These are phyloP conservation scores for Rhynchosporium secalis DNA, from an alignment of 2,329 filamentous ascomycete genomes.

Conservation along the genomic window DNA sequence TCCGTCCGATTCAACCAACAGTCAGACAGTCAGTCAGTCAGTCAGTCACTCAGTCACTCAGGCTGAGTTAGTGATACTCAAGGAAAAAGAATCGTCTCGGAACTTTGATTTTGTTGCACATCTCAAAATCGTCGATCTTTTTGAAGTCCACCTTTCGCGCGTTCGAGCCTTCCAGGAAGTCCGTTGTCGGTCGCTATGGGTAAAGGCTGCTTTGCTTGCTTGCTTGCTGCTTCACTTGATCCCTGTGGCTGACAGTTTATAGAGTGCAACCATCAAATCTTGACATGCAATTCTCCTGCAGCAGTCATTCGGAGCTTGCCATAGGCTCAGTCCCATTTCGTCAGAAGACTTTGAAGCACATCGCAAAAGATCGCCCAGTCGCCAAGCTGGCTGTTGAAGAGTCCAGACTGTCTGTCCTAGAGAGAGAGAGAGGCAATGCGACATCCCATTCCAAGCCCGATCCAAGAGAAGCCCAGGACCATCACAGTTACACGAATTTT, in stretches of 20 bases:
- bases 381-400: slow-evolving; percentile 13
- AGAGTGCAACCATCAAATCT: neutral
- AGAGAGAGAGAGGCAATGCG: slow-evolving; percentile 5
- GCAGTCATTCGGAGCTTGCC: neutral
- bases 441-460: slow-evolving; percentile 13
- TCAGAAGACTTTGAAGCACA: slow-evolving; percentile 6
- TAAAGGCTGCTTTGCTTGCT: slow-evolving; percentile 1
- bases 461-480: slow-evolving; percentile 10
- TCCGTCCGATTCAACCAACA: neutral
- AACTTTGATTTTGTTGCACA: slow-evolving; percentile 9
- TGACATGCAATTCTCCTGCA: neutral
- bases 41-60: too few species aligned
- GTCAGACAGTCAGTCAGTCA: too few species aligned
- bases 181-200: neutral
- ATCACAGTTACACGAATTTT: too few species aligned
- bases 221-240: neutral
- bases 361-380: slow-evolving; percentile 7
- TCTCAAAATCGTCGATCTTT: slow-evolving; percentile 5
- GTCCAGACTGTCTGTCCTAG: slow-evolving; percentile 5
- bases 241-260: neutral
- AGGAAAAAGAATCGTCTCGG: neutral
- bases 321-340: neutral
- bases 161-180: neutral
- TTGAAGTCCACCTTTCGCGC: neutral
- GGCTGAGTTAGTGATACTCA: neutral